Percentiles rank a stretch among this genome's conserved stretches.
Evolutionary conservation across 805 yeast genomes (phyloP).

Genomic region (Yamadazyma ubonensis): DNA sequence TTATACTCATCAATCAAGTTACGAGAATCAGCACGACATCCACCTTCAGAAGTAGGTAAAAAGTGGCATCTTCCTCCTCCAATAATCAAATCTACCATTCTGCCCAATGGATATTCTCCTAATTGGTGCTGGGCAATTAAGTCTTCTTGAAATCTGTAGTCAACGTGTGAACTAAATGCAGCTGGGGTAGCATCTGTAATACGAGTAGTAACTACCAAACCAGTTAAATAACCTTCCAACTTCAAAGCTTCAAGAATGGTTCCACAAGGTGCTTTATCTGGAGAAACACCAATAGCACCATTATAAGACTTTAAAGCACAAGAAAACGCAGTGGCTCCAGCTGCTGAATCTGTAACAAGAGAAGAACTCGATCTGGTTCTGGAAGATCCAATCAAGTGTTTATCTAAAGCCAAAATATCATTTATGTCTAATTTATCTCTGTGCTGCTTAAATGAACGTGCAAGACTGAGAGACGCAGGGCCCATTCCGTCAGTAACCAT

Average conservation of each 20-base stretch:
- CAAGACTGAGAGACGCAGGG: constrained; percentile 76
- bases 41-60: constrained; percentile 54
- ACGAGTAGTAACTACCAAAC: constrained; percentile 87
- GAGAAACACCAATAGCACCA: constrained; percentile 85
- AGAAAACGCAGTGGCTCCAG: constrained; percentile 92
- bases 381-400: constrained; percentile 74
- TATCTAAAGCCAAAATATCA: constrained; percentile 62
- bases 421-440: constrained; percentile 51
- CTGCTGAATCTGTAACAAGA: constrained; percentile 88
- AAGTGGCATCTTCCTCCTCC: constrained; percentile 92
- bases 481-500: constrained; percentile 96
- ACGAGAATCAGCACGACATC: constrained; percentile 67
- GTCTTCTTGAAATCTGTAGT: constrained; percentile 72
- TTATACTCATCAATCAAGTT: constrained; percentile 66
- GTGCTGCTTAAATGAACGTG: constrained; percentile 70
- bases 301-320: constrained; percentile 81
- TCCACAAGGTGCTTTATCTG: constrained; percentile 70
- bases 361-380: constrained; percentile 81
- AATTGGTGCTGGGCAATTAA: constrained; percentile 84
- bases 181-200: constrained; percentile 96
- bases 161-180: constrained; percentile 76
- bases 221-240: constrained; percentile 74
- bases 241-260: constrained; percentile 87
- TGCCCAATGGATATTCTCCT: constrained; percentile 74
- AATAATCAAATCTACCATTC: constrained; percentile 75